Evolutionary conservation across 331 rosid genomes (phyloP), one percentile per base, ranked within the genome.

Genomic region (Phaseolus coccineus): DNA sequence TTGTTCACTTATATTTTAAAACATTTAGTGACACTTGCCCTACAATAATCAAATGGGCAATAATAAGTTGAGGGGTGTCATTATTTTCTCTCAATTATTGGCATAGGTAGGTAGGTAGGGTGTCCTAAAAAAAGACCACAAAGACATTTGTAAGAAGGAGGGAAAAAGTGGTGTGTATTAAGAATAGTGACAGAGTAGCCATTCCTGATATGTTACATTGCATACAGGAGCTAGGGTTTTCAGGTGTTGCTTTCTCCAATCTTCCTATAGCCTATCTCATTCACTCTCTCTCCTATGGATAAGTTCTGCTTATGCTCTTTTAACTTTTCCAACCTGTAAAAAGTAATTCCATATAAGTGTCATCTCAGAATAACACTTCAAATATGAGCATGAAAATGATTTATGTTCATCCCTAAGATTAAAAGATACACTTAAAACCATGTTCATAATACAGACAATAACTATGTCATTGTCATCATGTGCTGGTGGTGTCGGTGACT

Each of bases 21-120:
- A 47, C 75, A 58, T 73, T 58, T 72, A 35, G 68, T 3, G 73
- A 56, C 73, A 48, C 71, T 37, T 73, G 47, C 37, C 35, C 73
- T 52, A 67, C 16, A 68, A 73, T 58, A 77, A 61, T 81, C 8
- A 81, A 73, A 73, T 68, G 22, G 67, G 44, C 73, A 72, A 84
- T 51, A 33, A 22, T 51, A 33, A 22, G 63, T 71, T 80, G 62
- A 77, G 10, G 47, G 62, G 35, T 59, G 33, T 48, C 75, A 78
- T 71, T 46, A 79, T 71, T 69, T 71, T 67, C 61, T 31, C 81
- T 83, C 69, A 80, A 83, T 80, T 53, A 83, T 71, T 77, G 83
- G 47, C 30, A 64, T 40, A 67, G 33, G 50, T 28, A 56, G 35
- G 22, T 63, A 69, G 67, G 46, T 69, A 46, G n/a, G 37, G 25